Conservation (phyloP, 805 yeast species). For the Wickerhamomyces sydowiorum region DNA sequence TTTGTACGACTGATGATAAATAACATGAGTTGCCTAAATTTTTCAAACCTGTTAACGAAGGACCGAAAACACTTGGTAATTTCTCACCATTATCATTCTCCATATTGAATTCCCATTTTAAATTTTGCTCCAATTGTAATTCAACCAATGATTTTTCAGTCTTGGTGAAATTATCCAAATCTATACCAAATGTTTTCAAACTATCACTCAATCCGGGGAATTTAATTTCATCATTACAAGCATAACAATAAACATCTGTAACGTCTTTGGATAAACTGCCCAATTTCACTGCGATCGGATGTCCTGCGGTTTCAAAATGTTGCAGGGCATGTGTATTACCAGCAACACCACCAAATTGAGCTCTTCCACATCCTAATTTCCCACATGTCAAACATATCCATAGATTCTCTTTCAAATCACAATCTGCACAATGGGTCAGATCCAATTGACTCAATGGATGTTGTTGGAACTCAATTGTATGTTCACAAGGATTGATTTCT, state of each 20-base stretch:
- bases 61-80: constrained; percentile 63
- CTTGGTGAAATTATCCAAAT: constrained; percentile 46
- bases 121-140: constrained; percentile 85
- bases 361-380: constrained; percentile 87
- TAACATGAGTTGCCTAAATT: constrained; percentile 95
- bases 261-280: constrained; percentile 81
- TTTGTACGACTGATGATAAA: constrained; percentile 74
- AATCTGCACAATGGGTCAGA: constrained; percentile 42
- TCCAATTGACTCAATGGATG: constrained; percentile 22
- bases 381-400: constrained; percentile 96
- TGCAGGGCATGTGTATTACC: constrained; percentile 88
- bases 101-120: constrained; percentile 90
- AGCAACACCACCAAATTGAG: constrained; percentile 89
- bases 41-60: constrained; percentile 75
- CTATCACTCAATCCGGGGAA: constrained; percentile 52
- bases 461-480: constrained; percentile 54
- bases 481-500: constrained; percentile 76
- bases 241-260: constrained; percentile 85
- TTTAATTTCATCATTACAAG: constrained; percentile 82
- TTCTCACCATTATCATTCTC: constrained; percentile 64
- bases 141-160: constrained; percentile 89
- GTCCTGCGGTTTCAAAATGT: constrained; percentile 58
- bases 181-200: constrained; percentile 61
- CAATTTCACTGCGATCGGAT: constrained; percentile 82
- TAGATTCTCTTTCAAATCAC: constrained; percentile 68